Percentiles rank a stretch among this genome's conserved stretches.
Evolutionary conservation across 331 rosid species (phyloP).

Genomic region (Saraca asoca): DNA sequence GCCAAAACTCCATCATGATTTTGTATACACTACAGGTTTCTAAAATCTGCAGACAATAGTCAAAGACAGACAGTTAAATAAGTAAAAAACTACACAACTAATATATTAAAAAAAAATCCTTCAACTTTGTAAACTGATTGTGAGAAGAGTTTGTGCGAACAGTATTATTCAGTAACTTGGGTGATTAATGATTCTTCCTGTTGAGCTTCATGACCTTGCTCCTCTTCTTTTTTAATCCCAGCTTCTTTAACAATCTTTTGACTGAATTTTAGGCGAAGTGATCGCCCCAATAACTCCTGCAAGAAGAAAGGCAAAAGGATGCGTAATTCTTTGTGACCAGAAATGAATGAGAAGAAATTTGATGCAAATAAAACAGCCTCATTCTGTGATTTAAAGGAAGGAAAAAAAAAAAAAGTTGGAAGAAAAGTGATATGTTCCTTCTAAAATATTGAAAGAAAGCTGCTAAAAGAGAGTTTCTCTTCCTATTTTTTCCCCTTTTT

Average conservation of each 20-base stretch:
- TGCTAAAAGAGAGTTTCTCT: too few species aligned
- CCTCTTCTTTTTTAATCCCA: slow-evolving; percentile 51
- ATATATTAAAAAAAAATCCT: too few species aligned
- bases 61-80: slow-evolving; percentile 29
- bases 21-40: too few species aligned
- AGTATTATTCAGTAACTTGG: too few species aligned
- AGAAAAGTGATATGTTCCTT: not conserved
- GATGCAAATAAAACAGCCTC: not conserved
- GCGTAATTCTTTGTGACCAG: slow-evolving; percentile 1
- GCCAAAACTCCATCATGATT: too few species aligned
- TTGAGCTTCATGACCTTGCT: slow-evolving; percentile 31
- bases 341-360: not conserved
- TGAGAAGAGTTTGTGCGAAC: too few species aligned
- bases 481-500: too few species aligned
- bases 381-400: slow-evolving; percentile 14
- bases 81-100: slow-evolving; percentile 11
- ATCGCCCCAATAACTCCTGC: slow-evolving; percentile 84
- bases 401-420: not conserved
- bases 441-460: too few species aligned
- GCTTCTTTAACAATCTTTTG: slow-evolving; percentile 50
- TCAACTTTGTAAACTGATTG: too few species aligned
- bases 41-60: too few species aligned
- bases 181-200: slow-evolving; percentile 41
- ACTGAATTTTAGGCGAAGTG: slow-evolving; percentile 70
- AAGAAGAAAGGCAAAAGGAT: slow-evolving; percentile 14